phyloP scores from a whole-genome alignment of 345 rosid genomes.

The Moricandia moricandioides region DNA sequence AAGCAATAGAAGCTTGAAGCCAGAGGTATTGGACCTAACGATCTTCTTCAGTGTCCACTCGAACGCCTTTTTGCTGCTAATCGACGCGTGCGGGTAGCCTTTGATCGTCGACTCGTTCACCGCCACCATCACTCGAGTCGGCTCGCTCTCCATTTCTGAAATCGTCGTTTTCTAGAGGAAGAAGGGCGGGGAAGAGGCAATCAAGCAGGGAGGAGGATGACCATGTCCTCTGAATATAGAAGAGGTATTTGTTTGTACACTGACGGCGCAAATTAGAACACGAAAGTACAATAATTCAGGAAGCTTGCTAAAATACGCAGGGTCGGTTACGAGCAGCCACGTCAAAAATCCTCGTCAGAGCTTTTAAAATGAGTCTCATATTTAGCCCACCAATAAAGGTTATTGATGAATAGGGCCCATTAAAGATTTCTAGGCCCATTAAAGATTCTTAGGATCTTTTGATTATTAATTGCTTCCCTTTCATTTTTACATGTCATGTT shows the following conservation, averaged over 20 bases:
- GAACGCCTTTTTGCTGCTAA: slow-evolving; percentile 88
- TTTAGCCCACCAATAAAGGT: not conserved
- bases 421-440: no score
- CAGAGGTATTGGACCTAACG: slow-evolving; percentile 68
- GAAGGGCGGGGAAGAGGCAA: slow-evolving; percentile 27
- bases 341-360: not conserved
- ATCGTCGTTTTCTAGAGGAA: not conserved
- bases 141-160: slow-evolving; percentile 45
- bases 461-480: not conserved
- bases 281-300: not conserved
- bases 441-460: not conserved
- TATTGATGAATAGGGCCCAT: not conserved
- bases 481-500: no score
- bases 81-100: slow-evolving; percentile 92
- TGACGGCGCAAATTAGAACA: slow-evolving; percentile 14
- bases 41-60: slow-evolving; percentile 91
- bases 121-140: slow-evolving; percentile 75
- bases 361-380: not conserved
- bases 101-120: slow-evolving; percentile 90
- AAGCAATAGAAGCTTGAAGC: slow-evolving; percentile 85
- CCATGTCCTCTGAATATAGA: not conserved
- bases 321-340: not conserved
- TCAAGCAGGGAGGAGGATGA: not conserved
- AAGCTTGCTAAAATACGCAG: slow-evolving; percentile 2
- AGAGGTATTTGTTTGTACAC: slow-evolving; percentile 14